phyloP scores from a whole-genome alignment of 129 eudicot genomes.

The Sambucus nigra region DNA sequence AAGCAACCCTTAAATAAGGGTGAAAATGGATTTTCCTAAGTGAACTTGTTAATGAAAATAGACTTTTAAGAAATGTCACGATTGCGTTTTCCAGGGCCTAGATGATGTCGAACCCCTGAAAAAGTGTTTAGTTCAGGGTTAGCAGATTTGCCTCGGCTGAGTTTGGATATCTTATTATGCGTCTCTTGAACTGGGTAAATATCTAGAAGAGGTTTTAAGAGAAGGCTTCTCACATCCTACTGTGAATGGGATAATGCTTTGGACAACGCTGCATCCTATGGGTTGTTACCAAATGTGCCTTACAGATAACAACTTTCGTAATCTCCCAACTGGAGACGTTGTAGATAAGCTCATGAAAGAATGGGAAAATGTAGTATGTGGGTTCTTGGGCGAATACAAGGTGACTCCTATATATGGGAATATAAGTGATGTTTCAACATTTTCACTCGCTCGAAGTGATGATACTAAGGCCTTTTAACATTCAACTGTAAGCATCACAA shows the following conservation, averaged over 20 bases:
- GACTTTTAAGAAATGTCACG: no score
- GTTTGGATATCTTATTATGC: neutral
- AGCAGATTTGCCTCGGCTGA: no score
- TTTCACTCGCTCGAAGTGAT: constrained; percentile 14
- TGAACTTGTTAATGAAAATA: no score
- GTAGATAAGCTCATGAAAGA: constrained; percentile 18
- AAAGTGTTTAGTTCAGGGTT: no score
- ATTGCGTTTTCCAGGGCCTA: no score
- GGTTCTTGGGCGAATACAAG: constrained; percentile 24
- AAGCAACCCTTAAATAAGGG: no score
- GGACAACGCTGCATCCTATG: constrained; percentile 12
- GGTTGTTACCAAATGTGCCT: constrained; percentile 23
- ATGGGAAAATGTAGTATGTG: constrained; percentile 23
- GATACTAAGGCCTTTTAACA: constrained; percentile 23
- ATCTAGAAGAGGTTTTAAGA: constrained; percentile 14
- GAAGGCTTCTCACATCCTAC: constrained; percentile 20
- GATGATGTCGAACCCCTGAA: no score
- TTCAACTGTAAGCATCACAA: constrained; percentile 14
- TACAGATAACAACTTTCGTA: constrained; percentile 15
- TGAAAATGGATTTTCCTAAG: no score
- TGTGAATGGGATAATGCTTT: constrained; percentile 22
- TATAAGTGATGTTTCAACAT: constrained; percentile 16
- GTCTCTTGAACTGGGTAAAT: constrained; percentile 10
- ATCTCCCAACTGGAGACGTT: constrained; percentile 24
- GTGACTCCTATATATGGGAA: constrained; percentile 13